Base-by-base conservation (phyloP, 2,329 filamentous ascomycete genomes). In the Microdochium trichocladiopsis region DNA sequence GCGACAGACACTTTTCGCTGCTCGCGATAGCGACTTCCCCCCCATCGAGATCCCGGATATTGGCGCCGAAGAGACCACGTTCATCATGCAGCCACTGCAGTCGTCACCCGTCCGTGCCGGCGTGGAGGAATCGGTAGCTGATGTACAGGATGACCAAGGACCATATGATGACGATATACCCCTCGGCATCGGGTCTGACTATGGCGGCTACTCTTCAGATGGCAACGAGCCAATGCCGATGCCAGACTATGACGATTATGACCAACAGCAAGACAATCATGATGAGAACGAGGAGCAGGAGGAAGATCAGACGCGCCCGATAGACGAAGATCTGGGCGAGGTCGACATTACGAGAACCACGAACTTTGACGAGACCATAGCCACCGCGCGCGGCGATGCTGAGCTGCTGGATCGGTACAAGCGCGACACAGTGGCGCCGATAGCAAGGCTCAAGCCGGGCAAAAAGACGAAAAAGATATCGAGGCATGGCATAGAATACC, bases 401-500 rank as follows among this genome's bases (percentile, higher is more conserved):
- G 14, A 14, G 47, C 23, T 48, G 4, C 22, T 25, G 23, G 6
- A 21, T 12, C 45, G 47, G n/a, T 24, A 18, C 56, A 53, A 2
- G 56, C 54, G n/a, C 55, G 58, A 11, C 61, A 58, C 22, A 51
- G 59, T 14, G 47, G 8, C 50, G 52, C 21, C 51, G 51, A 22
- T 51, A 49, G 6, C 51, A 37, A n/a, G 49, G 28, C 18, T 45
- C 6, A 45, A 45, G 41, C 55, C 56, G 43, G 68, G 66, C 53
- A 69, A 66, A 55, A 69, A 64, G 54, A 68, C 66, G 25, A 74
- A 82, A 58, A 78, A 80, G 57, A 76, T 83, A 48, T 95, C 90
- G 1, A 79, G 79, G 49, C 76, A 91, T 62, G 89, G 89, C 24
- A 83, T 88, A 49, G 80, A 86, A 55, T 91, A 92, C 58, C 87